phyloP scores from a whole-genome alignment of 1,139 yeast species.

The Taphrina confusa region DNA sequence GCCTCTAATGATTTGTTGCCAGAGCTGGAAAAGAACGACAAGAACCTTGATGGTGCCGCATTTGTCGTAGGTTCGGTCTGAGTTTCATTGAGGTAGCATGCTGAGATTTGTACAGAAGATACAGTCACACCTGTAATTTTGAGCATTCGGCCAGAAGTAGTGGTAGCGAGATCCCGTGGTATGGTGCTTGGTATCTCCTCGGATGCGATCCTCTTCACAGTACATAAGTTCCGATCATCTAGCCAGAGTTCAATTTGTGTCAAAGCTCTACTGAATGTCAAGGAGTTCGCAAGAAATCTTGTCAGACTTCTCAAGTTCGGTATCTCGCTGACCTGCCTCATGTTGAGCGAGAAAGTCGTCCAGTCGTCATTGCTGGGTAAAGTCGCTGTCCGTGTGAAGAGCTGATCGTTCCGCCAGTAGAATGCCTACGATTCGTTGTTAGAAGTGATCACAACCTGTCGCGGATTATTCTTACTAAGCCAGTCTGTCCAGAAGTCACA shows the following conservation, averaged over 20 bases:
- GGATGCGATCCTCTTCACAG: constrained; percentile 44
- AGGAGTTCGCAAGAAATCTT: constrained; percentile 49
- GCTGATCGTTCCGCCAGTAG: constrained; percentile 49
- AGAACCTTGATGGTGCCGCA: constrained; percentile 40
- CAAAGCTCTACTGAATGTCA: constrained; percentile 46
- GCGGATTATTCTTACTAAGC: constrained; percentile 38
- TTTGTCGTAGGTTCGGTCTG: constrained; percentile 43
- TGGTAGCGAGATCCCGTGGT: constrained; percentile 43
- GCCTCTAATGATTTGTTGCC: not conserved
- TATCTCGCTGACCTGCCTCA: constrained; percentile 42
- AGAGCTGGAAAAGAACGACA: constrained; percentile 40
- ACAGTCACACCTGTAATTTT: constrained; percentile 42
- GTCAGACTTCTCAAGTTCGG: constrained; percentile 48
- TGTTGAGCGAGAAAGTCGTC: constrained; percentile 50
- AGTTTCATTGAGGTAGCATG: constrained; percentile 48
- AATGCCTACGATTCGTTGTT: constrained; percentile 46
- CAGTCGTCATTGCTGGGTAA: constrained; percentile 43
- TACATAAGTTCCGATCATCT: constrained; percentile 44
- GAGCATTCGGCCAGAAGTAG: constrained; percentile 41
- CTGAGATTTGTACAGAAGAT: constrained; percentile 45
- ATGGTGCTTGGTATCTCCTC: constrained; percentile 42
- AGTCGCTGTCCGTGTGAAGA: constrained; percentile 46
- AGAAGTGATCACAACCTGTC: not conserved
- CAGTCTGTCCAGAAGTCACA: constrained; percentile 49
- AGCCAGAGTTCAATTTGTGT: constrained; percentile 44